A percentile compares a stretch with the other conserved stretches of the same genome.
These are phyloP conservation scores for Solioccasus polychromus DNA, from an alignment of 768 basidiomycete genomes.

Conservation along the genomic window DNA sequence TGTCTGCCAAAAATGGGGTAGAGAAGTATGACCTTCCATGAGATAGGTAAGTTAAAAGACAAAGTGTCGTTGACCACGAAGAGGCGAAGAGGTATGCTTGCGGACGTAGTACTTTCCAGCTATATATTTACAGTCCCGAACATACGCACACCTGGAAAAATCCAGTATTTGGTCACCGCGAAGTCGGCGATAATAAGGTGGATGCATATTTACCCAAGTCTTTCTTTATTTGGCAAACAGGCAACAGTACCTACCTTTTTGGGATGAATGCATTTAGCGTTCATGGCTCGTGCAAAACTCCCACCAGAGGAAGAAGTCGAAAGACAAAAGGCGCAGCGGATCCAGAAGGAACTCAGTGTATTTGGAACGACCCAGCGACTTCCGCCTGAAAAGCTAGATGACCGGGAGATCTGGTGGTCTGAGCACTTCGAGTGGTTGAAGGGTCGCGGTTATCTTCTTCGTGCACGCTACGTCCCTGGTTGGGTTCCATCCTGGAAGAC, in stretches of 20 bases:
- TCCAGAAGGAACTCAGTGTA: conserved; percentile 1
- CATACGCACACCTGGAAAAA: background rate
- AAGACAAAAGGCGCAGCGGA: background rate
- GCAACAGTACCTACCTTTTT: too few relatives aligned
- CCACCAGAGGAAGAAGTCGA: background rate
- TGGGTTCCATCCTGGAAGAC: conserved; percentile 12
- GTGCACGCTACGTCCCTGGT: conserved; percentile 6
- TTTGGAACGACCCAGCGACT: conserved; percentile 2
- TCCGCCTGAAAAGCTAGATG: background rate
- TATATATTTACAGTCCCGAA: too few relatives aligned
- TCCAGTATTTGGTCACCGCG: background rate
- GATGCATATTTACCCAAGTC: background rate
- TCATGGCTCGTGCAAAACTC: conserved; percentile 1
- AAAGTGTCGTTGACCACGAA: background rate
- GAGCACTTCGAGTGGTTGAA: conserved; percentile 1
- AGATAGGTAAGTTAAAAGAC: background rate
- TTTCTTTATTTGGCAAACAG: background rate
- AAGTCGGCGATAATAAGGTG: conserved; percentile 1
- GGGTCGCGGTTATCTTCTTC: conserved; percentile 7
- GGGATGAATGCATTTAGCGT: background rate
- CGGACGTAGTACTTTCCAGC: too few relatives aligned
- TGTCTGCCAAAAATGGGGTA: conserved; percentile 1
- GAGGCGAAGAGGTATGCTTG: too few relatives aligned
- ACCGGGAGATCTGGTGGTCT: conserved; percentile 2
- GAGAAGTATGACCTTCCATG: too few relatives aligned